A percentile compares a stretch with the other conserved stretches of the same genome.
These are phyloP conservation scores for Aristolochia californica DNA, from an alignment of 164 flowering plant species.

Conservation along the genomic window DNA sequence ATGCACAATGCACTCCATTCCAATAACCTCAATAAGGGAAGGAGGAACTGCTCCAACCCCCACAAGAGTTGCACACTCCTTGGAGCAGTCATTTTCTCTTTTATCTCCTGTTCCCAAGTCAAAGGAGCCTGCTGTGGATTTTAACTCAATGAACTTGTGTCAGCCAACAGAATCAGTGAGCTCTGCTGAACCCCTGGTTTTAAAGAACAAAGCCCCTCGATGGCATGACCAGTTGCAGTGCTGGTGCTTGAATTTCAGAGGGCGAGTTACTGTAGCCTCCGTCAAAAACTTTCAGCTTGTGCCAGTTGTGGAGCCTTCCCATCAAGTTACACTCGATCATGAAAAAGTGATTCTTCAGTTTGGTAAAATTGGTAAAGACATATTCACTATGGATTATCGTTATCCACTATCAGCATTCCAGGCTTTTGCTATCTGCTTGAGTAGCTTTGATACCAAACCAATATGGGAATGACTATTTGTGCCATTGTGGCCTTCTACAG, in stretches of 20 bases:
- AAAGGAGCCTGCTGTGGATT: slow-evolving; percentile 19
- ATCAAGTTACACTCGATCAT: slow-evolving; percentile 42
- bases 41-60: slow-evolving; percentile 84
- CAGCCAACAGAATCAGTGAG: slow-evolving; percentile 15
- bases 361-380: slow-evolving; percentile 87
- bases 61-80: slow-evolving; percentile 20
- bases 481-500: neutral
- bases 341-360: slow-evolving; percentile 78
- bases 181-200: slow-evolving; percentile 29
- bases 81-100: slow-evolving; percentile 25
- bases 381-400: slow-evolving; percentile 83
- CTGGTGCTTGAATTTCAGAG: slow-evolving; percentile 89
- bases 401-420: slow-evolving; percentile 86
- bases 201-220: slow-evolving; percentile 77
- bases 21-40: slow-evolving; percentile 52
- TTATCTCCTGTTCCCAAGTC: slow-evolving; percentile 10
- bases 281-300: slow-evolving; percentile 93
- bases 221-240: slow-evolving; percentile 91
- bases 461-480: slow-evolving; percentile 56
- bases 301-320: slow-evolving; percentile 48
- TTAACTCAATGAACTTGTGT: slow-evolving; percentile 22
- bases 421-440: slow-evolving; percentile 79
- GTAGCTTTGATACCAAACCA: slow-evolving; percentile 84
- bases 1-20: slow-evolving; percentile 64
- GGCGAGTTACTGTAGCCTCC: slow-evolving; percentile 90